These are phyloP conservation scores for Aspergillus oerlinghausenensis DNA, from an alignment of 2,329 filamentous ascomycete species.

Conservation along the genomic window DNA sequence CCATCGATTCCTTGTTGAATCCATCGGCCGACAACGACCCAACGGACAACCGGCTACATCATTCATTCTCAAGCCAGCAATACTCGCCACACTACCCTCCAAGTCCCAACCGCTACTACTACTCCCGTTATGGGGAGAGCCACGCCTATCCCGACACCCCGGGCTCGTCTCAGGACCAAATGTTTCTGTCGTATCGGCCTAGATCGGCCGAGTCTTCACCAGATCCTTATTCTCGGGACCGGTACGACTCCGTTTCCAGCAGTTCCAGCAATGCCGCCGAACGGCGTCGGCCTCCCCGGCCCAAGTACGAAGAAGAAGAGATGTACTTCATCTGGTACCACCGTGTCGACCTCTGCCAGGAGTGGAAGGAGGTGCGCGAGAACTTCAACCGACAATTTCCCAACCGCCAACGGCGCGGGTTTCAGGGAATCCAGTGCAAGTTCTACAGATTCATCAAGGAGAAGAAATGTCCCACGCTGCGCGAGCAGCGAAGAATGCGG, in stretches of 20 bases:
- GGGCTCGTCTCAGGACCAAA: constrained; percentile 17
- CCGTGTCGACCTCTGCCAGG: constrained; percentile 42
- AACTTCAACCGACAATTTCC: constrained; percentile 43
- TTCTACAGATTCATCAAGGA: constrained; percentile 47
- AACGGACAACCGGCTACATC: constrained; percentile 10
- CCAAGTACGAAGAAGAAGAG: constrained; percentile 45
- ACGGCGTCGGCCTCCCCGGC: constrained; percentile 39
- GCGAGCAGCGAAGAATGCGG: constrained; percentile 38
- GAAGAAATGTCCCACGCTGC: constrained; percentile 41
- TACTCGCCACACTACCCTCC: constrained; percentile 27
- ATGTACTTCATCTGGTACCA: constrained; percentile 49
- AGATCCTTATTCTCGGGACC: constrained; percentile 34
- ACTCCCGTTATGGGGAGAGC: constrained; percentile 18
- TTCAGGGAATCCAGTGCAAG: constrained; percentile 47
- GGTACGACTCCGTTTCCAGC: constrained; percentile 40
- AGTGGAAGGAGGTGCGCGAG: constrained; percentile 44
- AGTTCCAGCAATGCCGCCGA: constrained; percentile 33
- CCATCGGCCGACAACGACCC: constrained; percentile 22
- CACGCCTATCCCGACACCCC: constrained; percentile 13
- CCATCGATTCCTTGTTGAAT: constrained; percentile 32
- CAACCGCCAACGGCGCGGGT: constrained; percentile 34
- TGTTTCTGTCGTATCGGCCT: constrained; percentile 24
- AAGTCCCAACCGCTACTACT: constrained; percentile 26
- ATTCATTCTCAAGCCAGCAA: constrained; percentile 18
- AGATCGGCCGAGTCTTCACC: constrained; percentile 32